These are phyloP conservation scores for Cubamyces lactineus DNA, from an alignment of 768 basidiomycete species.

Conservation along the genomic window DNA sequence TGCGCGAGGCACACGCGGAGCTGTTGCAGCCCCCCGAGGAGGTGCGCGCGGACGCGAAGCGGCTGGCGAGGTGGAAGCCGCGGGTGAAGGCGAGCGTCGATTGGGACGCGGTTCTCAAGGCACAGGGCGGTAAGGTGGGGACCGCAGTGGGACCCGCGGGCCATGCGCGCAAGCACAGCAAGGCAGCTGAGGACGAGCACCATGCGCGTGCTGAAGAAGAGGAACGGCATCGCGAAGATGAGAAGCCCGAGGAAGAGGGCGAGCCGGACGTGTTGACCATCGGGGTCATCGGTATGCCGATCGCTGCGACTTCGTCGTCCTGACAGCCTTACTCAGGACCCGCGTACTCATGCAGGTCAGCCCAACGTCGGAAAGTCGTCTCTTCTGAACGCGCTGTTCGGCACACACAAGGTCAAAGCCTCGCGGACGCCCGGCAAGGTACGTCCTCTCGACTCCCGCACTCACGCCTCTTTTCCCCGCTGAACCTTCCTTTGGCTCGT, in stretches of 20 bases:
- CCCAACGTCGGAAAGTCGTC: slow-evolving; percentile 97
- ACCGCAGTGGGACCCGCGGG: slow-evolving; percentile 45
- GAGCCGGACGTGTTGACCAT: slow-evolving; percentile 71
- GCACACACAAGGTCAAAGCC: slow-evolving; percentile 73
- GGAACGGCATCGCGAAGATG: slow-evolving; percentile 33
- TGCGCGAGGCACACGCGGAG: slow-evolving; percentile 66
- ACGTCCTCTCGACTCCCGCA: not conserved
- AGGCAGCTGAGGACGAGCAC: slow-evolving; percentile 26
- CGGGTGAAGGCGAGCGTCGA: slow-evolving; percentile 66
- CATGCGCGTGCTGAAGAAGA: slow-evolving; percentile 11
- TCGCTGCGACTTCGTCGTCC: too few species aligned
- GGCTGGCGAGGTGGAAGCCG: slow-evolving; percentile 65
- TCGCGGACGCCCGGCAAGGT: slow-evolving; percentile 90
- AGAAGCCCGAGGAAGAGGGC: slow-evolving; percentile 26
- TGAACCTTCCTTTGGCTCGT: not conserved
- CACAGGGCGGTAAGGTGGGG: slow-evolving; percentile 48
- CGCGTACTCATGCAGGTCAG: slow-evolving; percentile 57
- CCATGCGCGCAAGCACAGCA: slow-evolving; percentile 37
- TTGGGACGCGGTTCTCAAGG: slow-evolving; percentile 67
- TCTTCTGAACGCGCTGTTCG: slow-evolving; percentile 89
- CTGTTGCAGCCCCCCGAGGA: slow-evolving; percentile 69
- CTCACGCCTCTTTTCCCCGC: too few species aligned
- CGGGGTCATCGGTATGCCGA: slow-evolving; percentile 69
- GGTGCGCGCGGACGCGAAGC: slow-evolving; percentile 49
- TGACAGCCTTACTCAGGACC: not conserved